Percentiles rank a stretch among this genome's conserved stretches.
Conservation (phyloP, 1,284 basidiomycete genomes). For the Macrocystidia cucumis region DNA sequence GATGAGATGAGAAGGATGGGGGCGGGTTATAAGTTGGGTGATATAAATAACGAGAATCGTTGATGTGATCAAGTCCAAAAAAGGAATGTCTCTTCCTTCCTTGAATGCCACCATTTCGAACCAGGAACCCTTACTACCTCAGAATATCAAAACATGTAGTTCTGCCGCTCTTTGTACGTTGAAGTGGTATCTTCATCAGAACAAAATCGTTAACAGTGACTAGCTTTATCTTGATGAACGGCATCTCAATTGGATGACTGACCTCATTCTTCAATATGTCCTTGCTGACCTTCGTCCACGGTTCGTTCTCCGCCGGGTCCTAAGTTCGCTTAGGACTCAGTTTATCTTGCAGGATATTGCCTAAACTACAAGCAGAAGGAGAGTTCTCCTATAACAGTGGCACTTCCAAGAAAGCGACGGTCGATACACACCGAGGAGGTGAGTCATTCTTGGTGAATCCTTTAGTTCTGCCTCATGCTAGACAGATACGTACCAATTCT, state of each 20-base stretch:
- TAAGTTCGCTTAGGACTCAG: constrained; percentile 5
- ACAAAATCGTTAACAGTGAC: constrained; percentile 1
- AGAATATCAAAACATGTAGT: constrained; percentile 56
- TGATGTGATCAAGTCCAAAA: too few relatives aligned
- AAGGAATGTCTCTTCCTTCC: too few relatives aligned
- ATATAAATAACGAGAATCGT: too few relatives aligned
- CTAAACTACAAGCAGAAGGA: constrained; percentile 56
- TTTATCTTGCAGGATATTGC: constrained; percentile 41
- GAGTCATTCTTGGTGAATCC: constrained; percentile 9
- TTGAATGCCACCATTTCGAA: constrained; percentile 40
- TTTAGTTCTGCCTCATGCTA: background rate
- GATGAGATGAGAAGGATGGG: too few relatives aligned
- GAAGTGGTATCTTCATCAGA: constrained; percentile 5
- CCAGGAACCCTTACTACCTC: constrained; percentile 64
- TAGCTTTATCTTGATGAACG: constrained; percentile 73
- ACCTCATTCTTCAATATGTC: constrained; percentile 60
- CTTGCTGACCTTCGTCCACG: constrained; percentile 62
- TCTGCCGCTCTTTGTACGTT: constrained; percentile 63
- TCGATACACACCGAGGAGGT: constrained; percentile 76
- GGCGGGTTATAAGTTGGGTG: too few relatives aligned
- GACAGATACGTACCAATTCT: constrained; percentile 71
- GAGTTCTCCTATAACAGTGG: constrained; percentile 30
- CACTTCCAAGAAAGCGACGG: constrained; percentile 47
- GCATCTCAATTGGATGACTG: constrained; percentile 79
- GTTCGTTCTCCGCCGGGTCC: constrained; percentile 28